These are phyloP conservation scores for Metschnikowia dekortorum DNA, from an alignment of 805 yeast genomes.

Conservation along the genomic window DNA sequence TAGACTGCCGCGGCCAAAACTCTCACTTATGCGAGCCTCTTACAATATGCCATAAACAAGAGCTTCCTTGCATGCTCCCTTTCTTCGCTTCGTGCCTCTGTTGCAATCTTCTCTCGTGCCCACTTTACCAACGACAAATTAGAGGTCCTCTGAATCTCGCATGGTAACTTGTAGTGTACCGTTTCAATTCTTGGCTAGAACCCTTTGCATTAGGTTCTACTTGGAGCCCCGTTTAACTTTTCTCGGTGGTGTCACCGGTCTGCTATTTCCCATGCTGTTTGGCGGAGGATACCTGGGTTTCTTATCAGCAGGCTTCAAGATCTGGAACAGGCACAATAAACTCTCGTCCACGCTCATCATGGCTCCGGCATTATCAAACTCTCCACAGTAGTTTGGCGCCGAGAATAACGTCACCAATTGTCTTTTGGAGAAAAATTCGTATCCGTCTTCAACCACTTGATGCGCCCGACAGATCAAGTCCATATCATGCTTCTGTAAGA, in stretches of 20 bases:
- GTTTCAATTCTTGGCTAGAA: not conserved
- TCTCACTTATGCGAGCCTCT: not conserved
- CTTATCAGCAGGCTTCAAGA: constrained; percentile 96
- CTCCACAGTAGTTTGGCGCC: constrained; percentile 99
- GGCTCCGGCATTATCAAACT: constrained; percentile 98
- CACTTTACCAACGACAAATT: not conserved
- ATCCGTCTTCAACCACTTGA: constrained; percentile 98
- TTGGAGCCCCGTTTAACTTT: constrained; percentile 50
- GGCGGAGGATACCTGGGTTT: constrained; percentile 63
- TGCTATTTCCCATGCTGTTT: constrained; percentile 35
- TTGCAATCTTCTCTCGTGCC: constrained; percentile 1
- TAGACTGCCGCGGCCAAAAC: constrained; percentile 4
- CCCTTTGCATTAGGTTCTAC: constrained; percentile 16
- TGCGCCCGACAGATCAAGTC: constrained; percentile 98
- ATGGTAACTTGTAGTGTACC: not conserved
- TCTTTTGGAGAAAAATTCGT: constrained; percentile 93
- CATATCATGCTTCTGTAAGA: constrained; percentile 95
- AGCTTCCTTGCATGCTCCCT: not conserved
- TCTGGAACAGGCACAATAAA: constrained; percentile 91
- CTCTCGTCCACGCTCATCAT: constrained; percentile 99
- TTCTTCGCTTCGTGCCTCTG: not conserved
- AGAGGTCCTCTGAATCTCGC: not conserved
- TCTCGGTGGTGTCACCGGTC: constrained; percentile 58
- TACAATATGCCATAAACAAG: constrained; percentile 2
- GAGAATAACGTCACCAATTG: constrained; percentile 92